These are phyloP conservation scores for Xanthoconium stramineum DNA, from an alignment of 768 basidiomycete genomes.

Conservation along the genomic window DNA sequence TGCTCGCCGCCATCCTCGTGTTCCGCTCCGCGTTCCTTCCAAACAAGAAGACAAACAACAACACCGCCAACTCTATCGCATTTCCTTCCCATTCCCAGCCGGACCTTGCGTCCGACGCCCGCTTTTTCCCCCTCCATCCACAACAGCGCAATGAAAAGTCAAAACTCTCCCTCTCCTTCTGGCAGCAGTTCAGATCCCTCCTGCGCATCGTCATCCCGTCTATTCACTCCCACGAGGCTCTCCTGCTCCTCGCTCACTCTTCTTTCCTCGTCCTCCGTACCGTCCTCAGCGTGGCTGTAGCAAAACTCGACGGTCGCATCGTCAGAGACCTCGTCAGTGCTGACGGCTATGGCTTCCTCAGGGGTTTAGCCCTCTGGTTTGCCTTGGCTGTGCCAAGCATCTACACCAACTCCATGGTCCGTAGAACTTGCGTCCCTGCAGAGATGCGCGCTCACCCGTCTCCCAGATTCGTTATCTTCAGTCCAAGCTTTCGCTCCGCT, in stretches of 20 bases:
- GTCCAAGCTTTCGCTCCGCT: slow-evolving; percentile 74
- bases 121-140: slow-evolving; percentile 59
- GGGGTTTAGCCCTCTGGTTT: slow-evolving; percentile 86
- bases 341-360: slow-evolving; percentile 77
- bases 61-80: slow-evolving; percentile 56
- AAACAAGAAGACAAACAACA: slow-evolving; percentile 30
- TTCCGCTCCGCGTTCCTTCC: slow-evolving; percentile 43
- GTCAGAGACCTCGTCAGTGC: slow-evolving; percentile 88
- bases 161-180: slow-evolving; percentile 66
- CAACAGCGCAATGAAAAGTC: slow-evolving; percentile 24
- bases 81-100: slow-evolving; percentile 60
- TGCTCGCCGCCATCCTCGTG: slow-evolving; percentile 47
- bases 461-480: slow-evolving; percentile 83
- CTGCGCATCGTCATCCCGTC: slow-evolving; percentile 68
- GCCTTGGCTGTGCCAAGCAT: slow-evolving; percentile 87
- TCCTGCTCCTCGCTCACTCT: slow-evolving; percentile 74
- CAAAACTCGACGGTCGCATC: slow-evolving; percentile 83
- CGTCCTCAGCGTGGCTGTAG: slow-evolving; percentile 83
- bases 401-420: slow-evolving; percentile 92
- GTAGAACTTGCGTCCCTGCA: background rate
- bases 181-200: slow-evolving; percentile 71
- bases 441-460: background rate
- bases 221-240: slow-evolving; percentile 62
- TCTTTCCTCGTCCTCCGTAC: slow-evolving; percentile 84
- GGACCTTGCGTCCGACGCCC: slow-evolving; percentile 50